Base-by-base conservation (phyloP, 805 yeast genomes). In the Lipomyces orientalis region DNA sequence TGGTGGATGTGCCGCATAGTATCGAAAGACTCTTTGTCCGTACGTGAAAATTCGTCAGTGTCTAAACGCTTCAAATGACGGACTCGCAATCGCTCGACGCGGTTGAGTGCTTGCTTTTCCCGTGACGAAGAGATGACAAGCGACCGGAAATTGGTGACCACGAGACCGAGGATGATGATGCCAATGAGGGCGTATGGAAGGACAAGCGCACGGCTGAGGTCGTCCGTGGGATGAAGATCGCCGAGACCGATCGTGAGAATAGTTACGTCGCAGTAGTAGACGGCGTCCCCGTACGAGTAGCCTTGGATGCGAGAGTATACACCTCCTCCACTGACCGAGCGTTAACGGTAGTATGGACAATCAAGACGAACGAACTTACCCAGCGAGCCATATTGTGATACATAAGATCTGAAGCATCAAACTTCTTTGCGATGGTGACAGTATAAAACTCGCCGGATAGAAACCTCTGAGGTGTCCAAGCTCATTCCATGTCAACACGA, bases 181-280 rank as follows among this genome's bases (percentile, higher is more conserved):
- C 97, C 97, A 14, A 86, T 77, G 19, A 90, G 76, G 5, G 95
- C 86, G 78, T 87, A 90, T 1, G 89, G 76, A 61, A 92, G 79
- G 0, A 85, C 80, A 68, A 90, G 78, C 0, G 87, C 88, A 74
- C 86, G 85, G 0, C 89, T 83, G 0, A 87, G 86, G 1, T 82
- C 79, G 0, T 83, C 77, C 0, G 65, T 49, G 0, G 97, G 93
- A 0, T 83, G 80, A 43, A 89, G 81, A 73, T 90, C 95, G 51
- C 97, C 97, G 19, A 88, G 80, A 0, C 97, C 97, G 35, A 93
- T 84, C 1, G 97, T 93, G 59, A 90, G 80, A 52, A 89, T 79
- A 0, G 96, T 87, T 0, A 90, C 92, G 10, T 86, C 84, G 73
- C 92, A 87, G 76, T 84, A 91, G 75, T 90, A 92, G 58, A 91